These are phyloP conservation scores for Entophlyctis luteolus DNA, from an alignment of 192 early-diverging fungal species.

Conservation along the genomic window DNA sequence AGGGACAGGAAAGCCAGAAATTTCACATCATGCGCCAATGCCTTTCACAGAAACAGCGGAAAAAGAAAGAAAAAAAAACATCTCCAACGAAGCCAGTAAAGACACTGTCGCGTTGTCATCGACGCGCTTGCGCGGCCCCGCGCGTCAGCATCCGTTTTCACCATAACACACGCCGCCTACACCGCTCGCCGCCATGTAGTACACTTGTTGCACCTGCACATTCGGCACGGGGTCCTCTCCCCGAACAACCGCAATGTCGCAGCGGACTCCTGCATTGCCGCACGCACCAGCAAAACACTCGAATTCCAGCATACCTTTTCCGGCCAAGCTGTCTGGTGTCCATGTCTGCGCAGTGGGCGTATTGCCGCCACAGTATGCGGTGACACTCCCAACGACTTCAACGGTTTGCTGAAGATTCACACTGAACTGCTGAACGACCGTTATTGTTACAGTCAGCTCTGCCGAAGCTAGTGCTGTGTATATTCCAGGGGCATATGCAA, in stretches of 20 bases:
- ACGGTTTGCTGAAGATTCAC: not conserved
- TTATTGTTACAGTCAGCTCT: not conserved
- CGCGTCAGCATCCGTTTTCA: too few species aligned
- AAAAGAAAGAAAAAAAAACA: too few species aligned
- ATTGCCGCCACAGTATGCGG: not conserved
- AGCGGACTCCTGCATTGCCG: not conserved
- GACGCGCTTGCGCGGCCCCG: too few species aligned
- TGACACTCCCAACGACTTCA: not conserved
- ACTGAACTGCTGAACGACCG: not conserved
- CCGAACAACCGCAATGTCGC: not conserved
- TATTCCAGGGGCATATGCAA: not conserved
- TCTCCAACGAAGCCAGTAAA: too few species aligned
- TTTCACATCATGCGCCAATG: too few species aligned
- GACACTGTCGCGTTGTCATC: too few species aligned
- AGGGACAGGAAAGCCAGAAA: too few species aligned
- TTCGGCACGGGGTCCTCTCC: slow-evolving; percentile 6
- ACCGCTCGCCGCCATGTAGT: not conserved
- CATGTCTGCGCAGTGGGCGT: too few species aligned
- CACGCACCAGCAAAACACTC: too few species aligned
- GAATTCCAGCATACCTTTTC: too few species aligned
- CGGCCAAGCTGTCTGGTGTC: too few species aligned
- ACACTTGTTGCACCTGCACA: slow-evolving; percentile 5
- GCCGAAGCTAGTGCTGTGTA: not conserved
- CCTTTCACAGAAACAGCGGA: too few species aligned
- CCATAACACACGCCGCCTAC: not conserved